Evolutionary conservation across 768 basidiomycete species (phyloP).

Genomic region (Exsudoporus frostii): DNA sequence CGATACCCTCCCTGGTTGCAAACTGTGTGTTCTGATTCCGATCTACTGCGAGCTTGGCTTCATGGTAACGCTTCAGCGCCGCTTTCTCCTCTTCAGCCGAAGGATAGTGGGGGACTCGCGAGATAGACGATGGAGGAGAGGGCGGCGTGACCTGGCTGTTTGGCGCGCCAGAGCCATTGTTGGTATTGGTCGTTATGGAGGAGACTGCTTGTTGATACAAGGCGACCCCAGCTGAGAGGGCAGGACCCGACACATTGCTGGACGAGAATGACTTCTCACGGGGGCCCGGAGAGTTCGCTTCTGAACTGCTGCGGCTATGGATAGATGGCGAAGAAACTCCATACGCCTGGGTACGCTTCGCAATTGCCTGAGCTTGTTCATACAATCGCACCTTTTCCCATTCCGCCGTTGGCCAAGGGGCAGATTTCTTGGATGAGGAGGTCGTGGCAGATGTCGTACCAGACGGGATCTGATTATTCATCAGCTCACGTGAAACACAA

Average conservation of each 20-base stretch:
- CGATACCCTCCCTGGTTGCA: conserved; percentile 19
- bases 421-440: conserved; percentile 13
- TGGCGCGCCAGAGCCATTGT: conserved; percentile 15
- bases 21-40: conserved; percentile 45
- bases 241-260: conserved; percentile 11
- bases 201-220: conserved; percentile 47
- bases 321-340: conserved; percentile 27
- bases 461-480: conserved; percentile 6
- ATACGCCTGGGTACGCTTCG: conserved; percentile 51
- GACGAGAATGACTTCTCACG: conserved; percentile 17
- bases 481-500: conserved; percentile 1
- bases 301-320: conserved; percentile 30
- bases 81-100: conserved; percentile 77
- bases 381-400: conserved; percentile 74
- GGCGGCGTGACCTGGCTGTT: conserved; percentile 30
- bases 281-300: conserved; percentile 17
- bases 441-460: not conserved
- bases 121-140: conserved; percentile 24
- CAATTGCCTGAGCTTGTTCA: conserved; percentile 65
- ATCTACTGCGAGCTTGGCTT: conserved; percentile 70
- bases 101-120: conserved; percentile 45
- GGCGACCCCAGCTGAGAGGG: conserved; percentile 40
- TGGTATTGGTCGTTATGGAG: conserved; percentile 28
- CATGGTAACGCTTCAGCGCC: conserved; percentile 61
- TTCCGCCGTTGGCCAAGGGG: conserved; percentile 64